Evolutionary conservation across 768 basidiomycete species (phyloP).

Genomic region (Dentipellis sp.): DNA sequence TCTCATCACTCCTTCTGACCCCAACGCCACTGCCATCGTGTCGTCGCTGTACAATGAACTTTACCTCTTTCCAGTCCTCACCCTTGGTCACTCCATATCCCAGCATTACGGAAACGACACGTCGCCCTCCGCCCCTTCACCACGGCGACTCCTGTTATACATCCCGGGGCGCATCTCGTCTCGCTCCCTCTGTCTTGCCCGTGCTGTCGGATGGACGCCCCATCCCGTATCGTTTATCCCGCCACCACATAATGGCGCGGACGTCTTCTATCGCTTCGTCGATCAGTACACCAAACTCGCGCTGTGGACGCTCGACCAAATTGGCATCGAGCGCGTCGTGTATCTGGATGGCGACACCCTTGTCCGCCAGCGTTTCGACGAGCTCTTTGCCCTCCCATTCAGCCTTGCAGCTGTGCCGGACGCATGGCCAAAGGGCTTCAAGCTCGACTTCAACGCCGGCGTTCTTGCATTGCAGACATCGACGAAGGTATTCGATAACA

Average conservation of each 20-base stretch:
- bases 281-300: constrained; percentile 29
- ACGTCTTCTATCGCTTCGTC: constrained; percentile 20
- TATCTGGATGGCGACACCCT: constrained; percentile 17
- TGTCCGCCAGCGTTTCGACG: constrained; percentile 22
- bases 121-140: not conserved
- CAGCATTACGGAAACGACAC: too few species aligned
- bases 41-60: too few species aligned
- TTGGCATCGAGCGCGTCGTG: constrained; percentile 20
- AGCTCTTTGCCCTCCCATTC: constrained; percentile 25
- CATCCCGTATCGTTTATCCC: constrained; percentile 21
- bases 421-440: constrained; percentile 18
- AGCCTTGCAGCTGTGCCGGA: constrained; percentile 26
- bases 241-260: constrained; percentile 22
- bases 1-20: too few species aligned
- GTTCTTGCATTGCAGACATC: constrained; percentile 27
- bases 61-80: too few species aligned
- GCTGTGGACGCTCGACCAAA: constrained; percentile 23
- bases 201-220: constrained; percentile 22
- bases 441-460: constrained; percentile 29
- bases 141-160: constrained; percentile 24
- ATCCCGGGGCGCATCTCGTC: constrained; percentile 21
- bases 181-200: constrained; percentile 22
- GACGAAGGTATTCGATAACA: constrained; percentile 20
- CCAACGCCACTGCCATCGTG: too few species aligned
- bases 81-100: too few species aligned